Evolutionary conservation across 2,329 filamentous ascomycete genomes (phyloP).

Genomic region (Plectosphaerella cucumerina): DNA sequence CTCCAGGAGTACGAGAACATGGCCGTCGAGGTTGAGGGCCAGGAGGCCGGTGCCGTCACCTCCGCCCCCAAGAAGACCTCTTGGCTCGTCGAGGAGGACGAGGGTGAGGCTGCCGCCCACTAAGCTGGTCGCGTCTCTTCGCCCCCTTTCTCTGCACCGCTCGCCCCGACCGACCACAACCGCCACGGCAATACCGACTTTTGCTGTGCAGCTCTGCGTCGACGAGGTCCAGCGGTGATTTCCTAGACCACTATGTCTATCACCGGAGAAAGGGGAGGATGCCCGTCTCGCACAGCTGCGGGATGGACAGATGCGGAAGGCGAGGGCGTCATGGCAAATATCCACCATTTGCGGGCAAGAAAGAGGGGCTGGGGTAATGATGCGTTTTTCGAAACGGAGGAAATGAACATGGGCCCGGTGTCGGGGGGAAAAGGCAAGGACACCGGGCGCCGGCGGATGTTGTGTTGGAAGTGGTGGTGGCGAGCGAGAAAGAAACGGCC

Average conservation of each 20-base stretch:
- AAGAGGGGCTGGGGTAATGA: not conserved
- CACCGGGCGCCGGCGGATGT: not conserved
- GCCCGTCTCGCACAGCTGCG: no score
- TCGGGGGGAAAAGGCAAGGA: no score
- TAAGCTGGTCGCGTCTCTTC: slow-evolving; percentile 26
- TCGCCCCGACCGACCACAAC: not conserved
- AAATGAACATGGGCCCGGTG: not conserved
- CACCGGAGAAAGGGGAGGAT: no score
- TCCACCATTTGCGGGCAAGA: not conserved
- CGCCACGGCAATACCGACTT: no score
- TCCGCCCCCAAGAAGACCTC: slow-evolving; percentile 34
- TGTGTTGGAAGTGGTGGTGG: not conserved
- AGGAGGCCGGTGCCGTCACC: slow-evolving; percentile 59
- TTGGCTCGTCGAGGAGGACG: slow-evolving; percentile 78
- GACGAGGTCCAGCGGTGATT: no score
- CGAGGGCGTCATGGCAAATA: no score
- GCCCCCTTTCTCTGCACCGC: not conserved
- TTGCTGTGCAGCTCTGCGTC: no score
- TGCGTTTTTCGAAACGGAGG: not conserved
- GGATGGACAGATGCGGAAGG: no score
- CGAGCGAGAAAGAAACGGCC: not conserved
- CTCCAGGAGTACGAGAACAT: slow-evolving; percentile 93
- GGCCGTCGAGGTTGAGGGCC: slow-evolving; percentile 90
- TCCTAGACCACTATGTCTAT: no score
- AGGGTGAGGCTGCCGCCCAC: slow-evolving; percentile 41